Percentiles rank a stretch among this genome's conserved stretches.
Evolutionary conservation across 257 asterid species (phyloP).

Genomic region (Ocimum tenuiflorum): DNA sequence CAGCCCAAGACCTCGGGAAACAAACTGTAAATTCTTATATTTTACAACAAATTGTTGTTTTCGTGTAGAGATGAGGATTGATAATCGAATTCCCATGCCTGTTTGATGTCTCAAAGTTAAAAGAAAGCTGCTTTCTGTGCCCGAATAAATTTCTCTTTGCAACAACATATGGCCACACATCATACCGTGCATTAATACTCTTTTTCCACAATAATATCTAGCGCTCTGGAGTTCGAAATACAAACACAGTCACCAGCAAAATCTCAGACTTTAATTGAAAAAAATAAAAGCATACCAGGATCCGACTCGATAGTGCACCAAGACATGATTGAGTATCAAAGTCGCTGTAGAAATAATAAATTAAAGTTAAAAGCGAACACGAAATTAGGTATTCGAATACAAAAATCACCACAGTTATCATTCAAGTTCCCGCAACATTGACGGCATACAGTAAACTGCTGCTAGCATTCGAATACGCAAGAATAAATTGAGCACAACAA

Average conservation of each 20-base stretch:
- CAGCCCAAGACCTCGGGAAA: not conserved
- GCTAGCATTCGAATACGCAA: not conserved
- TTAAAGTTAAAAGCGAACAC: not conserved
- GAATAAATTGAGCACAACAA: not conserved
- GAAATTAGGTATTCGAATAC: slow-evolving; percentile 17
- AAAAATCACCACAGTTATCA: not conserved
- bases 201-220: not conserved
- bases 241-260: not conserved
- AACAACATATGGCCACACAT: not conserved
- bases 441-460: not conserved
- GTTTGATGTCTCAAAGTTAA: not conserved
- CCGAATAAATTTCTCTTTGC: not conserved
- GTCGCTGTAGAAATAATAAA: slow-evolving; percentile 27
- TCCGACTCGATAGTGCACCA: slow-evolving; percentile 99
- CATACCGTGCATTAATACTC: not conserved
- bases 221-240: not conserved
- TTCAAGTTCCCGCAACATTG: not conserved
- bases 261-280: not conserved
- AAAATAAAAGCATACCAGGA: slow-evolving; percentile 57
- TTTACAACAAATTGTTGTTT: not conserved
- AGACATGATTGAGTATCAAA: slow-evolving; percentile 54
- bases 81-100: not conserved
- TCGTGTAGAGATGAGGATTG: not conserved
- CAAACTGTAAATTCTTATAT: not conserved
- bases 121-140: not conserved